A percentile compares a stretch with the other conserved stretches of the same genome.
Conservation (phyloP, 1,284 basidiomycete genomes). For the Marasmius oreades region DNA sequence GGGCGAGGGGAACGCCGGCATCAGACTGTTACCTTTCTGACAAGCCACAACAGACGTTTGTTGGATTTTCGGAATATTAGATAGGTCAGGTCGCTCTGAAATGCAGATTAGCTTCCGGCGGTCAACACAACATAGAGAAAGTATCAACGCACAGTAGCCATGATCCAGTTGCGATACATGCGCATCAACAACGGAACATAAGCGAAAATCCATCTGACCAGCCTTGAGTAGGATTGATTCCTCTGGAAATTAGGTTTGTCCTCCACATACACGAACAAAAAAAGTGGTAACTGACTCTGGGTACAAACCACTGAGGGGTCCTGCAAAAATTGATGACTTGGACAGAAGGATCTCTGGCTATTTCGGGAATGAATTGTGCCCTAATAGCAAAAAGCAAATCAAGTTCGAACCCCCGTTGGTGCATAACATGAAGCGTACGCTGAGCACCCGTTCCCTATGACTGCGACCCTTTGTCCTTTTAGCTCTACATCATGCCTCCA, state of each 20-base stretch:
- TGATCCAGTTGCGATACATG: slow-evolving; percentile 43
- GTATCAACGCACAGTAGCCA: slow-evolving; percentile 36
- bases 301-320: slow-evolving; percentile 47
- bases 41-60: slow-evolving; percentile 23
- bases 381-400: slow-evolving; percentile 25
- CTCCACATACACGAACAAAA: neutral
- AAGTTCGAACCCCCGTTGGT: no score
- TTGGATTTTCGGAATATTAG: slow-evolving; percentile 37
- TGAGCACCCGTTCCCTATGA: slow-evolving; percentile 66
- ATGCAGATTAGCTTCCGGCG: neutral
- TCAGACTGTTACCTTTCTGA: slow-evolving; percentile 34
- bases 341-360: slow-evolving; percentile 45
- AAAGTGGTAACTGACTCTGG: slow-evolving; percentile 33
- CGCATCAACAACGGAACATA: slow-evolving; percentile 44
- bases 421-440: slow-evolving; percentile 36
- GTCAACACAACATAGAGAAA: neutral
- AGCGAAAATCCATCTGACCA: slow-evolving; percentile 45
- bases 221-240: slow-evolving; percentile 38
- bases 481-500: slow-evolving; percentile 57
- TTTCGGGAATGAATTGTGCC: slow-evolving; percentile 50
- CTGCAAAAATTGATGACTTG: slow-evolving; percentile 51
- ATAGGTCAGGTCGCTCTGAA: slow-evolving; percentile 33
- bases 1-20: no score
- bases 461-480: slow-evolving; percentile 50
- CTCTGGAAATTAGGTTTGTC: slow-evolving; percentile 21